These are phyloP conservation scores for Leccinum proliferum DNA, from an alignment of 1,284 basidiomycete species.

Conservation along the genomic window DNA sequence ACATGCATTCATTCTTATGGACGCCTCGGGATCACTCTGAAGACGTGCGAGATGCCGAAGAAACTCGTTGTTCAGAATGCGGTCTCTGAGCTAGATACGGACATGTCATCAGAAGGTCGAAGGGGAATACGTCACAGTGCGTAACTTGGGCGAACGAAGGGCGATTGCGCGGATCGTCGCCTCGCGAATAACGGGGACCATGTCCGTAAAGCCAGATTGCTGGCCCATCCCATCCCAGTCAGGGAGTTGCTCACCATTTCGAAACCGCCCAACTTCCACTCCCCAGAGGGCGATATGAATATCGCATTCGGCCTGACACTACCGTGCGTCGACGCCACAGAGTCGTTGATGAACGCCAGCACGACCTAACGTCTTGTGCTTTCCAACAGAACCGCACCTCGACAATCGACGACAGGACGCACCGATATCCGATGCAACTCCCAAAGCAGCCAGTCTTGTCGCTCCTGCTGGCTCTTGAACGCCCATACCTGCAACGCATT, in stretches of 20 bases:
- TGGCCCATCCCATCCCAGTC: conserved; percentile 25
- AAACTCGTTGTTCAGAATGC: conserved; percentile 95
- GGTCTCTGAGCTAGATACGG: conserved; percentile 67
- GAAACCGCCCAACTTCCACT: conserved; percentile 96
- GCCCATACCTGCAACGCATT: conserved; percentile 62
- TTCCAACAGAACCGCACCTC: conserved; percentile 7
- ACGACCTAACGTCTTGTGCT: conserved; percentile 57
- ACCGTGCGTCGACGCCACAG: conserved; percentile 85
- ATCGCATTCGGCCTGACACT: conserved; percentile 76
- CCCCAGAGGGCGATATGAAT: conserved; percentile 88
- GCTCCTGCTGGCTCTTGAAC: conserved; percentile 55
- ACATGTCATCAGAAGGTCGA: neutral
- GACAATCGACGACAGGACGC: conserved; percentile 5
- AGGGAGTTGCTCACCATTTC: conserved; percentile 39
- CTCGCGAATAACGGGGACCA: conserved; percentile 90
- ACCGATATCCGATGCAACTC: conserved; percentile 89
- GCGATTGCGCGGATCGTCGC: conserved; percentile 90
- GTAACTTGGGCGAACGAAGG: conserved; percentile 79
- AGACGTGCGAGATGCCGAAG: conserved; percentile 90
- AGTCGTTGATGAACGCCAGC: conserved; percentile 86
- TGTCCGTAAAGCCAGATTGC: conserved; percentile 95
- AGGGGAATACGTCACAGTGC: neutral
- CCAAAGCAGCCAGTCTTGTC: conserved; percentile 92
- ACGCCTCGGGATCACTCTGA: conserved; percentile 89
- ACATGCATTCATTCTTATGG: conserved; percentile 97